These are phyloP conservation scores for Fusarium praegraminearum DNA, from an alignment of 2,329 filamentous ascomycete species.

Conservation along the genomic window DNA sequence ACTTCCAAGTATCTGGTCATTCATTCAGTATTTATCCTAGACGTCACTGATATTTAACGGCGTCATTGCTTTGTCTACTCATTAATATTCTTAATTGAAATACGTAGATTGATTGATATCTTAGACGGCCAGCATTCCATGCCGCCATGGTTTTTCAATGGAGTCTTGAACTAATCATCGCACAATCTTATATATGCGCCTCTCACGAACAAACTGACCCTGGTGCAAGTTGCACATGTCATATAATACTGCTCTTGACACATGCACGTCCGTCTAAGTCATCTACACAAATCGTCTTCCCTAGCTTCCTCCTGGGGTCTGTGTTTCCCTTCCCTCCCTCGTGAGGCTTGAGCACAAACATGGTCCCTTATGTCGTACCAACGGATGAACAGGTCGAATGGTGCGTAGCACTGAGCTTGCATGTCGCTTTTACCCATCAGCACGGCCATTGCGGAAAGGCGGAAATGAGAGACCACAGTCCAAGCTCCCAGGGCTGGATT, in stretches of 20 bases:
- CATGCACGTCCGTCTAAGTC: slow-evolving; percentile 2
- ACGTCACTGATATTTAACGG: slow-evolving; percentile 23
- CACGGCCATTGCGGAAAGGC: slow-evolving; percentile 37
- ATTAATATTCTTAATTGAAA: slow-evolving; percentile 10
- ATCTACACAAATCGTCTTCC: slow-evolving; percentile 14
- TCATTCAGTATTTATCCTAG: slow-evolving; percentile 4
- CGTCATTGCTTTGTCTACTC: slow-evolving; percentile 11
- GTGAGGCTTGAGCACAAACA: slow-evolving; percentile 19
- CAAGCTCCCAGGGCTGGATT: slow-evolving; percentile 34
- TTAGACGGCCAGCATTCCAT: slow-evolving; percentile 9
- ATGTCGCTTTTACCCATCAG: slow-evolving; percentile 30
- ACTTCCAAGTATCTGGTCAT: slow-evolving; percentile 30
- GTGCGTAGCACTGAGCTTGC: slow-evolving; percentile 20
- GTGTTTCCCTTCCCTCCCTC: slow-evolving; percentile 19
- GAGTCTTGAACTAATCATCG: background rate
- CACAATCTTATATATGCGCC: slow-evolving; percentile 6
- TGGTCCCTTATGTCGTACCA: slow-evolving; percentile 33
- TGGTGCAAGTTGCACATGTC: slow-evolving; percentile 11
- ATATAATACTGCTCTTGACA: slow-evolving; percentile 9
- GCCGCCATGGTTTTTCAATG: background rate
- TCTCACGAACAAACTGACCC: background rate
- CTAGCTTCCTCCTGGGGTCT: slow-evolving; percentile 19
- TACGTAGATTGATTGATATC: background rate
- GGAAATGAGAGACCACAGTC: slow-evolving; percentile 44
- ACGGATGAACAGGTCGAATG: slow-evolving; percentile 40